Conservation (phyloP, 768 basidiomycete species). For the Tulasnella sp. region DNA sequence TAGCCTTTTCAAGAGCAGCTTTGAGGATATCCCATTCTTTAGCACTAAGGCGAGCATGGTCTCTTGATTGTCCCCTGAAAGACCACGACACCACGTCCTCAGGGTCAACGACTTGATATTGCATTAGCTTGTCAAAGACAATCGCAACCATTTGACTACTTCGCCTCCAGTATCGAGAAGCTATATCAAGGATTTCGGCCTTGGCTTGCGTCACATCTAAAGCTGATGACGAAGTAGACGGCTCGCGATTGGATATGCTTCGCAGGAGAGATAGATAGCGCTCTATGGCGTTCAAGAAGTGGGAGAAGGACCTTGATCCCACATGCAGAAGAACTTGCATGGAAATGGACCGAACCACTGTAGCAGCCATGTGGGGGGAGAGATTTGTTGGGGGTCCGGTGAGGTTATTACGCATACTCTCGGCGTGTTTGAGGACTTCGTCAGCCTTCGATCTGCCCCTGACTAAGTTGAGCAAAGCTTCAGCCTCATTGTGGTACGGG, state of each 20-base stretch:
- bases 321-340: conserved; percentile 82
- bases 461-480: conserved; percentile 63
- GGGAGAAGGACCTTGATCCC: conserved; percentile 91
- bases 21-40: conserved; percentile 74
- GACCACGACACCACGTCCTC: conserved; percentile 81
- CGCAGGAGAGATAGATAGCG: conserved; percentile 74
- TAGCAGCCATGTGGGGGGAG: conserved; percentile 49
- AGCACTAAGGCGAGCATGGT: no score
- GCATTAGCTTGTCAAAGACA: conserved; percentile 95
- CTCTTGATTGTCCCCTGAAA: conserved; percentile 38
- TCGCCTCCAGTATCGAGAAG: conserved; percentile 68
- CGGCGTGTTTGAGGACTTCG: conserved; percentile 64
- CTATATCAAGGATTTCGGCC: conserved; percentile 54
- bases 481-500: conserved; percentile 67
- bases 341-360: conserved; percentile 59
- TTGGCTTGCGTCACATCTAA: conserved; percentile 34
- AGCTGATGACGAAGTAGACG: conserved; percentile 36
- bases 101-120: conserved; percentile 94
- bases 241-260: conserved; percentile 38
- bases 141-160: conserved; percentile 81
- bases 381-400: conserved; percentile 37
- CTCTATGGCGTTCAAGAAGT: conserved; percentile 94
- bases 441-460: conserved; percentile 69
- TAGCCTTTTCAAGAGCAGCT: conserved; percentile 77
- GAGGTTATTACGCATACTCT: conserved; percentile 51